Percentiles rank a stretch among this genome's conserved stretches.
phyloP scores from a whole-genome alignment of 2,329 filamentous ascomycete species.

The Colletotrichum sp. region DNA sequence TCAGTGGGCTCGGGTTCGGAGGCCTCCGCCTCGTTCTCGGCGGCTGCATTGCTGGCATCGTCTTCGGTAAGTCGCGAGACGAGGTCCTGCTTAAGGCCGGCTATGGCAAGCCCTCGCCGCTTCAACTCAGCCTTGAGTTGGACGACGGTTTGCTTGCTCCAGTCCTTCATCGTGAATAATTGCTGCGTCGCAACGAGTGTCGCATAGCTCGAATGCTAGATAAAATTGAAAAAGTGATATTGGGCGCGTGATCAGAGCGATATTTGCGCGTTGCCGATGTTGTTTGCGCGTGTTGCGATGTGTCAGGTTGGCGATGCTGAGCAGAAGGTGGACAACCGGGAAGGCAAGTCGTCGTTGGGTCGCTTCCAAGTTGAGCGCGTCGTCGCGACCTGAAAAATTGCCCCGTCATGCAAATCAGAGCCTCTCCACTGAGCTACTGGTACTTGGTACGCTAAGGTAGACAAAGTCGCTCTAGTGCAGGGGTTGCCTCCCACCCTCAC shows the following conservation, averaged over 20 bases:
- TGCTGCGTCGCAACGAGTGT: constrained; percentile 26
- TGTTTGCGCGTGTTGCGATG: not conserved
- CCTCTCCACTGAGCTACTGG: constrained; percentile 15
- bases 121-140: constrained; percentile 80
- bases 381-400: constrained; percentile 23
- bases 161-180: constrained; percentile 51
- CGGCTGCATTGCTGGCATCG: constrained; percentile 26
- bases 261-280: not conserved
- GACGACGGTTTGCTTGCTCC: constrained; percentile 70
- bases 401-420: constrained; percentile 20
- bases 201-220: constrained; percentile 9
- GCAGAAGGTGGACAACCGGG: not conserved
- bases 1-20: not conserved
- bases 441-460: constrained; percentile 1
- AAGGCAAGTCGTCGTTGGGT: not conserved
- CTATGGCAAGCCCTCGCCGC: constrained; percentile 69
- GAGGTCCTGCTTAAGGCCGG: constrained; percentile 75
- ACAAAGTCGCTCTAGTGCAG: constrained; percentile 16
- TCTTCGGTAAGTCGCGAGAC: constrained; percentile 65
- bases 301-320: not conserved
- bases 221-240: not conserved
- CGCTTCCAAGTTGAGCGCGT: constrained; percentile 11
- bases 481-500: constrained; percentile 13
- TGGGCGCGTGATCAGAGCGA: not conserved
- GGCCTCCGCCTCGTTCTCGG: constrained; percentile 5